Base-by-base conservation (phyloP, 495 filamentous ascomycete species). In the Trichoderma orchidacearum region DNA sequence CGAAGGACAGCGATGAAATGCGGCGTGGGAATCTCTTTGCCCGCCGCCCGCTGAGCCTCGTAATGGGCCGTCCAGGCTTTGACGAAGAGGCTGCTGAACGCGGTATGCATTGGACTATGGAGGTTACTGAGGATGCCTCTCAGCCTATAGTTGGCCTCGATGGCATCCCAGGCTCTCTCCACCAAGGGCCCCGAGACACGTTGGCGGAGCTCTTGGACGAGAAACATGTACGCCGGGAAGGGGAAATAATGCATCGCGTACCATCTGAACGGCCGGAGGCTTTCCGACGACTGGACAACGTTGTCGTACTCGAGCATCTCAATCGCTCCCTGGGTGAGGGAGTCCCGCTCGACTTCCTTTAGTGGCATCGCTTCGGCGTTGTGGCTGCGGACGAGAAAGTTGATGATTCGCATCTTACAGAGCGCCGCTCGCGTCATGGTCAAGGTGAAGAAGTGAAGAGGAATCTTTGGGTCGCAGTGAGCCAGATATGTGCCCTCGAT, bases 401-500 rank as follows among this genome's bases (percentile, higher is more conserved):
- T 66, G 38, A 71, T 62, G 50, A 71, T 64, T 34, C 64, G 75
- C 53, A 75, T 60, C 58, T 79, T 80, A 68, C 70, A 76, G 9
- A 80, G 66, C 11, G 69, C 70, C 30, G 67, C 68, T 45, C 73
- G 69, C 3, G 77, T 75, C 68, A 75, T 75, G 23, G 76, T 60
- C 18, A 77, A 36, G 0, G 76, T 75, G 59, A 82, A 74, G 41
- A 70, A 70, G 54, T 82, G 77, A 34, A 87, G 68, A 5, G 84
- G 84, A 18, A 83, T 73, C 48, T 72, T 75, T 56, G 78, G 73
- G 59, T 88, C 80, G 63, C 81, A 85, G 36, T 77, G 70, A 51
- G 71, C 70, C 13, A 86, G 70, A 61, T 85, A 86, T 18, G 72
- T 70, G 38, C 78, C 76, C 56, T 85, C 80, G 35, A 84, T 72